These are phyloP conservation scores for Pseudopithomyces chartarum DNA, from an alignment of 2,329 filamentous ascomycete genomes.

Conservation along the genomic window DNA sequence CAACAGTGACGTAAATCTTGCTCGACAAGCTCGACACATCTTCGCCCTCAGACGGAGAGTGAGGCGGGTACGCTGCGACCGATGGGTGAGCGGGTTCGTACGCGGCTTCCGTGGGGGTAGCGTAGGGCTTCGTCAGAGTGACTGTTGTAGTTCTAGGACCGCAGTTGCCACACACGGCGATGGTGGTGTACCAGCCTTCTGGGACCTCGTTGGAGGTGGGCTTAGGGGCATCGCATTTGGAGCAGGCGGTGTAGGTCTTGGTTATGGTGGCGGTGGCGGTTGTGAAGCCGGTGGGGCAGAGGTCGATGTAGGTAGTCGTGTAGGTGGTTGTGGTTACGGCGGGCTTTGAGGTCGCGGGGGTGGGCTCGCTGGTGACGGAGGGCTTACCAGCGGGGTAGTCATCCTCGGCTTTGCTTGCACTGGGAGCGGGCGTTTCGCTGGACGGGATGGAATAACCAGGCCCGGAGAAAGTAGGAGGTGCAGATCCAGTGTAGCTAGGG, in stretches of 20 bases:
- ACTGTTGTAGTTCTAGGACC: constrained; percentile 34
- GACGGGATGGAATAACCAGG: neutral
- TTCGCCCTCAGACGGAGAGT: neutral
- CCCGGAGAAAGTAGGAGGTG: constrained; percentile 8
- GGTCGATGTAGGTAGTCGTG: constrained; percentile 40
- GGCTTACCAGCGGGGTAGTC: constrained; percentile 10
- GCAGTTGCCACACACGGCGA: constrained; percentile 31
- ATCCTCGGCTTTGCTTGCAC: neutral
- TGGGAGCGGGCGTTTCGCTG: too few relatives aligned
- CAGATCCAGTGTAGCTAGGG: constrained; percentile 9
- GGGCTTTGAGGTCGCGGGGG: constrained; percentile 15
- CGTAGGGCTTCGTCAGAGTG: constrained; percentile 38
- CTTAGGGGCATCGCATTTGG: constrained; percentile 24
- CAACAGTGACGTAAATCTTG: neutral
- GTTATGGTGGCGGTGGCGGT: constrained; percentile 38
- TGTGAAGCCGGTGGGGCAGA: constrained; percentile 42
- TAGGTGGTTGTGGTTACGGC: constrained; percentile 21
- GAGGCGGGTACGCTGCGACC: neutral
- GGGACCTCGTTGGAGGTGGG: constrained; percentile 25
- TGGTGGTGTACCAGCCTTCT: constrained; percentile 39
- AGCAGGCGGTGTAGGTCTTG: constrained; percentile 29
- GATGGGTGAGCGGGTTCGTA: constrained; percentile 16
- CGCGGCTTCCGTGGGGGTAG: constrained; percentile 22
- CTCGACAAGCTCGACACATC: constrained; percentile 1
- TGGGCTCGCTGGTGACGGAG: constrained; percentile 22